phyloP scores from a whole-genome alignment of 352 stramenopile genomes.

The Globisporangium uncinulatum region DNA sequence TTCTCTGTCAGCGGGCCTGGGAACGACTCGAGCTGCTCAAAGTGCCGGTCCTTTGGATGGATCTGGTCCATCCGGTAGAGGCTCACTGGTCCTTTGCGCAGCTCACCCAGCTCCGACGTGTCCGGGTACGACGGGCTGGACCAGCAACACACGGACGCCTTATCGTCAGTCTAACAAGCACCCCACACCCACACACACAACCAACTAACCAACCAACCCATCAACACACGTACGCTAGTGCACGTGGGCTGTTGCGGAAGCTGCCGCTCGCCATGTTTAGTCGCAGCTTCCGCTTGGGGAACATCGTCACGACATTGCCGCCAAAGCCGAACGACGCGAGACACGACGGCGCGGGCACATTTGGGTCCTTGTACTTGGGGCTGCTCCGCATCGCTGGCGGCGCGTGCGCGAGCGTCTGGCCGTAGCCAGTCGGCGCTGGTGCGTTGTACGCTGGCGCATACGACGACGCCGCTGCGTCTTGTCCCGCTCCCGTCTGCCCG shows the following conservation, averaged over 20 bases:
- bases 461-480: not conserved
- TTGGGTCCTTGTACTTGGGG: conserved; percentile 80
- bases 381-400: conserved; percentile 34
- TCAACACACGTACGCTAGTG: conserved; percentile 32
- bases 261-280: conserved; percentile 54
- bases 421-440: conserved; percentile 1
- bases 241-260: conserved; percentile 61
- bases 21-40: conserved; percentile 69
- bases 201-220: not conserved
- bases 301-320: conserved; percentile 87
- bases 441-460: conserved; percentile 3
- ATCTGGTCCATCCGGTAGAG: conserved; percentile 80
- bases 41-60: conserved; percentile 60
- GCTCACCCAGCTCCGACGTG: conserved; percentile 42
- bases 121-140: conserved; percentile 48
- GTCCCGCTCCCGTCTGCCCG: not conserved
- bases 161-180: not conserved
- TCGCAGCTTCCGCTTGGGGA: conserved; percentile 80
- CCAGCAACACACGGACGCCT: not conserved
- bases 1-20: conserved; percentile 68
- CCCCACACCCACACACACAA: conserved; percentile 4
- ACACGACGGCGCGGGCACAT: conserved; percentile 62
- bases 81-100: conserved; percentile 76
- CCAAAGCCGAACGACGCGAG: conserved; percentile 83
- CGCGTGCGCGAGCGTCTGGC: conserved; percentile 2